Evolutionary conservation across 78 protist species (phyloP).

Genomic region (Bigelowiella natans): DNA sequence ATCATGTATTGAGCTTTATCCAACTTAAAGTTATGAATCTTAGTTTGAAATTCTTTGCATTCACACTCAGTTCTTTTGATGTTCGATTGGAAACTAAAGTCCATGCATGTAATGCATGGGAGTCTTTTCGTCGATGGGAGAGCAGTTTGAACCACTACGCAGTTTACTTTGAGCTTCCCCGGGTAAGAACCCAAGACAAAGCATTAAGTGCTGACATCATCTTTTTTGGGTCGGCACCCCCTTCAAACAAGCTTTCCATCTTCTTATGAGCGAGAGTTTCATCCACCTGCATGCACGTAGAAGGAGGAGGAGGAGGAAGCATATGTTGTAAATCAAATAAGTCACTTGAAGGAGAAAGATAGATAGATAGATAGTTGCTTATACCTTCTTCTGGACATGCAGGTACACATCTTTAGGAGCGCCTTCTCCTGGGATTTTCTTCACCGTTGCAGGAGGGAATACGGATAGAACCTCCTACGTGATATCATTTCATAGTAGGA

Average conservation of each 20-base stretch:
- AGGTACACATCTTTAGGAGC: neutral
- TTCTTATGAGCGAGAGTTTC: neutral
- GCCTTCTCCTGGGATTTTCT: neutral
- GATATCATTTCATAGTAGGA: too few relatives aligned
- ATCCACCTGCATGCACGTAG: neutral
- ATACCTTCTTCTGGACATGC: neutral
- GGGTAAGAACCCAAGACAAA: neutral
- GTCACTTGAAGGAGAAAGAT: neutral
- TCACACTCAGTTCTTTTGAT: too few relatives aligned
- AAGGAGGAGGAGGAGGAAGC: neutral
- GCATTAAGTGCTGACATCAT: neutral
- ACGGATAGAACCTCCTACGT: neutral
- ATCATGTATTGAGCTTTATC: too few relatives aligned
- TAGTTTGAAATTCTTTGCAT: too few relatives aligned
- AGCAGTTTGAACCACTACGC: too few relatives aligned
- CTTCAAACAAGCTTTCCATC: neutral
- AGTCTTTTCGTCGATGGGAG: too few relatives aligned
- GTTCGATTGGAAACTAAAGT: too few relatives aligned
- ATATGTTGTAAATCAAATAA: neutral
- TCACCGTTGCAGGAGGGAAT: neutral
- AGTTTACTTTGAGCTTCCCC: too few relatives aligned
- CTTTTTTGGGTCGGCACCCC: neutral
- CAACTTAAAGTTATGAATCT: too few relatives aligned
- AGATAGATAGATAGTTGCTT: neutral
- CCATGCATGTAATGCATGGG: too few relatives aligned